Evolutionary conservation across 1,284 basidiomycete genomes (phyloP), one percentile per base, ranked within the genome.

Genomic region (Leccinum solheimii): DNA sequence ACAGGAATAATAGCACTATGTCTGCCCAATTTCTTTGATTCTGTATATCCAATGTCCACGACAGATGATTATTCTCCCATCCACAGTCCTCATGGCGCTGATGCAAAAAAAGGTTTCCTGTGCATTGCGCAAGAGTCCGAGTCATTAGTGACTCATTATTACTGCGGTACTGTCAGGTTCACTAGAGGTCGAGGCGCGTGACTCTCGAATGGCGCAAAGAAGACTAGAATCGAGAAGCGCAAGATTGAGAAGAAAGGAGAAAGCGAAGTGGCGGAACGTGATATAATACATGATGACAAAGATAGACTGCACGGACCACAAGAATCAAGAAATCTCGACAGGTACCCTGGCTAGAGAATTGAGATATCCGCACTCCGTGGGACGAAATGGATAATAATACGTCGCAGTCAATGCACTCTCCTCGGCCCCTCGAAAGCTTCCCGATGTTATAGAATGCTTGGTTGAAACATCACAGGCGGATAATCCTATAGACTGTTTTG

Each of bases 401-500:
- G 3, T 51, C 16, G 16, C 10, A 59, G 27, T 40, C n/a, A 56
- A 27, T 13, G 14, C 9, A 14, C 19, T 13, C 19, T 36, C 3
- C 6, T 52, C 2, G 36, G 32, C 23, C 50, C 32, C 48, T 23
- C 21, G 8, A 55, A 34, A 13, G 19, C 10, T 38, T 11, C 26
- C 13, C 38, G 23, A 43, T 27, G 14, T 27, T 40, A 23, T 30
- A 51, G n/a, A 23, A 32, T 49, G 21, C 23, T 52, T 57, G 7
- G 38, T 16, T 19, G 38, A 62, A 36, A 36, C 13, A 3, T 52
- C 14, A 19, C n/a, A 36, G 23, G 26, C 30, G 49, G 67, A 50
- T 67, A 43, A 68, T 64, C 61, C 36, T 30, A 34, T 48, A 13
- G 27, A 55, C 66, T 32, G 30, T 56, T 69, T 71, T 63, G 10